A percentile compares a stretch with the other conserved stretches of the same genome.
These are phyloP conservation scores for Xylariaceae sp. DNA, from an alignment of 2,329 filamentous ascomycete genomes.

Conservation along the genomic window DNA sequence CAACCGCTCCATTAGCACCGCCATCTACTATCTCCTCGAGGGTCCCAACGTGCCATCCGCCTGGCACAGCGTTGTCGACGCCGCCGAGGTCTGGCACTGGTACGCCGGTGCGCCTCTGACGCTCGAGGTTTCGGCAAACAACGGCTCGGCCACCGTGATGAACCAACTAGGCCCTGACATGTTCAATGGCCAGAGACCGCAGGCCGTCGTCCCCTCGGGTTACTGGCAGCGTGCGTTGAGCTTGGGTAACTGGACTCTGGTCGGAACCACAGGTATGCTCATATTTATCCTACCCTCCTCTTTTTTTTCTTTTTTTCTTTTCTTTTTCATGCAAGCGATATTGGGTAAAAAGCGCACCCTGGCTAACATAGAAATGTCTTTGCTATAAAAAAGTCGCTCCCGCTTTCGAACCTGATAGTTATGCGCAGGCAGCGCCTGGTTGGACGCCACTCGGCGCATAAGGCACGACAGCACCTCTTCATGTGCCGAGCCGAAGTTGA, in stretches of 20 bases:
- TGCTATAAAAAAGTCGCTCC: conserved; percentile 22
- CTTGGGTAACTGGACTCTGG: conserved; percentile 44
- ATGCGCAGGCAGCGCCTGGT: conserved; percentile 23
- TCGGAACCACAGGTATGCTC: conserved; percentile 34
- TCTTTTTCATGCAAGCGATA: background rate
- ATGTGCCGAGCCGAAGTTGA: background rate
- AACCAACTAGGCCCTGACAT: conserved; percentile 39
- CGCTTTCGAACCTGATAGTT: conserved; percentile 25
- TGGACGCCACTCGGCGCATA: conserved; percentile 22
- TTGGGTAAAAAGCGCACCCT: background rate
- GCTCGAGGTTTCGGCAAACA: conserved; percentile 40
- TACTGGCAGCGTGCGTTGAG: conserved; percentile 45
- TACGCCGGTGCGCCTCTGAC: conserved; percentile 47
- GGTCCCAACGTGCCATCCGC: conserved; percentile 37
- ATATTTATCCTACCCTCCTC: background rate
- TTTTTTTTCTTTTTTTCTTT: background rate
- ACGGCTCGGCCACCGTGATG: conserved; percentile 36
- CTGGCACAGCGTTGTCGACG: conserved; percentile 46
- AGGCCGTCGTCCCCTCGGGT: conserved; percentile 36
- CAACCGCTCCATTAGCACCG: conserved; percentile 42
- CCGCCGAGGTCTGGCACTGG: conserved; percentile 48
- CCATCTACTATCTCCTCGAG: conserved; percentile 46
- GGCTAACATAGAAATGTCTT: background rate
- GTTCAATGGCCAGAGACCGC: conserved; percentile 38
- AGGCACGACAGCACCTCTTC: background rate